phyloP scores from a whole-genome alignment of 768 basidiomycete genomes.

The Panaeolus cyanescens region DNA sequence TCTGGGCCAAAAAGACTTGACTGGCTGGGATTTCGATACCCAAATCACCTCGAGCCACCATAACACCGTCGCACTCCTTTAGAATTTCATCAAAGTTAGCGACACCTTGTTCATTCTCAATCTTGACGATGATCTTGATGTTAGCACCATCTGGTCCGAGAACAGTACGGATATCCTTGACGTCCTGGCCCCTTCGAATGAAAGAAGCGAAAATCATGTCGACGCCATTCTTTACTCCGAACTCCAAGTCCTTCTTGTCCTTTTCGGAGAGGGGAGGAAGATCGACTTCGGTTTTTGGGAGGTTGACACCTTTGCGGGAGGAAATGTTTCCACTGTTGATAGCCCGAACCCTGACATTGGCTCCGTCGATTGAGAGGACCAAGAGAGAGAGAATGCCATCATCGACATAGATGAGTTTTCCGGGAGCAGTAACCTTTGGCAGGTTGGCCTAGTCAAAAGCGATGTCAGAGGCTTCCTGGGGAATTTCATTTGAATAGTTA shows the following conservation, averaged over 20 bases:
- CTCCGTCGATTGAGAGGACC: conserved; percentile 85
- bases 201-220: conserved; percentile 99
- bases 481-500: not conserved
- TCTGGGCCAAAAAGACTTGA: conserved; percentile 98
- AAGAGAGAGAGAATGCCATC: conserved; percentile 97
- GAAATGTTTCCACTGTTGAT: conserved; percentile 92
- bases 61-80: conserved; percentile 94
- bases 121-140: conserved; percentile 99
- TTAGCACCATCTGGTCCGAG: conserved; percentile 93
- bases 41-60: conserved; percentile 99
- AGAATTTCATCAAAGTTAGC: conserved; percentile 99
- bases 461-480: conserved; percentile 7
- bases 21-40: conserved; percentile 99
- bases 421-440: conserved; percentile 94
- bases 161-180: conserved; percentile 89
- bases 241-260: conserved; percentile 93
- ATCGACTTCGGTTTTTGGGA: conserved; percentile 97
- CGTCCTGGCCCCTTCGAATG: conserved; percentile 94
- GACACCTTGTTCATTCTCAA: conserved; percentile 99
- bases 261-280: conserved; percentile 97
- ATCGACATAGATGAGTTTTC: conserved; percentile 96
- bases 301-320: conserved; percentile 98
- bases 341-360: conserved; percentile 79
- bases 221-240: conserved; percentile 96
- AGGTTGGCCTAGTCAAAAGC: conserved; percentile 67